Conservation (phyloP, 2,329 filamentous ascomycete genomes). For the Aspergillus glaucus region DNA sequence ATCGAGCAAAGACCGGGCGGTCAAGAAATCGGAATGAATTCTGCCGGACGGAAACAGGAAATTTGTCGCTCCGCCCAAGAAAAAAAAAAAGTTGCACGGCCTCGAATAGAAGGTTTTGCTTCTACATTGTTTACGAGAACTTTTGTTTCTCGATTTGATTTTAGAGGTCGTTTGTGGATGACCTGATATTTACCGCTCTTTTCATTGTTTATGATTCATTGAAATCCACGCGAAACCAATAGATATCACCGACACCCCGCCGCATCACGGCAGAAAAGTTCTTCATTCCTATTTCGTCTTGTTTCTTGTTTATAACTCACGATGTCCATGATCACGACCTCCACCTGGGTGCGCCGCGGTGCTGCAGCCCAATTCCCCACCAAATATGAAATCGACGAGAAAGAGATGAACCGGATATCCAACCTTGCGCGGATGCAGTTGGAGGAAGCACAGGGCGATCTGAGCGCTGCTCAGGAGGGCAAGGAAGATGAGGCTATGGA, state of each 20-base stretch:
- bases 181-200: neutral
- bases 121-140: neutral
- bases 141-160: too few relatives aligned
- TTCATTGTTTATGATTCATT: neutral
- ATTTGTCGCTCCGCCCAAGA: slow-evolving; percentile 13
- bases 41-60: slow-evolving; percentile 26
- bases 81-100: slow-evolving; percentile 13
- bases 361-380: slow-evolving; percentile 69
- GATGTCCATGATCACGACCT: slow-evolving; percentile 66
- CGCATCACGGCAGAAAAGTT: neutral
- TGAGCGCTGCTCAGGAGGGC: slow-evolving; percentile 62
- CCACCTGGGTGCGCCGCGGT: slow-evolving; percentile 69
- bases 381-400: slow-evolving; percentile 69
- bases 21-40: slow-evolving; percentile 17
- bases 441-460: slow-evolving; percentile 83
- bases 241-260: neutral
- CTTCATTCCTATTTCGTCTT: neutral
- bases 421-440: slow-evolving; percentile 70
- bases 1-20: slow-evolving; percentile 19
- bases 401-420: slow-evolving; percentile 69
- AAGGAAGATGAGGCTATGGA: slow-evolving; percentile 14
- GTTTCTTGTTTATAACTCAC: slow-evolving; percentile 5
- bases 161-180: neutral
- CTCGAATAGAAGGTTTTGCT: slow-evolving; percentile 1
- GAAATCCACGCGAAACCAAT: neutral